A percentile compares a stretch with the other conserved stretches of the same genome.
These are phyloP conservation scores for Hysterangium stoloniferum DNA, from an alignment of 768 basidiomycete species.

Conservation along the genomic window DNA sequence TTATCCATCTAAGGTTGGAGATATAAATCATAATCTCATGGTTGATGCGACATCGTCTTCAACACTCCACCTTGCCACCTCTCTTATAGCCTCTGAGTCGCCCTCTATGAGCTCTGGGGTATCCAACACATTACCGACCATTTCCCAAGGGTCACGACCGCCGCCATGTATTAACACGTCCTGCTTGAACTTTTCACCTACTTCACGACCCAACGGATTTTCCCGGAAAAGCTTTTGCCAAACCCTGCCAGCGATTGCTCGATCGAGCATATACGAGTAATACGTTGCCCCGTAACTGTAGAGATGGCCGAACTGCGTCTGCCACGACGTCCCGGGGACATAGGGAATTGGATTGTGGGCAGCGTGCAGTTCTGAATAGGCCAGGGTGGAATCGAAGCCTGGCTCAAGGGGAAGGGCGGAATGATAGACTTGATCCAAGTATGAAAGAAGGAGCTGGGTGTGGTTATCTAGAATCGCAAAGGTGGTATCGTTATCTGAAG, in stretches of 20 bases:
- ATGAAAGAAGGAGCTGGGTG: slow-evolving; percentile 82
- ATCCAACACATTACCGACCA: slow-evolving; percentile 69
- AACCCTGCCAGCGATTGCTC: slow-evolving; percentile 90
- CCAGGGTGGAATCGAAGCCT: slow-evolving; percentile 66
- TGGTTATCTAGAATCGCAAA: slow-evolving; percentile 71
- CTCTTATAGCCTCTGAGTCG: slow-evolving; percentile 75
- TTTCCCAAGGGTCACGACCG: slow-evolving; percentile 88
- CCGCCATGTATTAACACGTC: slow-evolving; percentile 79
- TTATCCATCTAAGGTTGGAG: neutral
- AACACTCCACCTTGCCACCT: slow-evolving; percentile 85
- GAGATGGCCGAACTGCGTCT: slow-evolving; percentile 92
- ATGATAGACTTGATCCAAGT: slow-evolving; percentile 87
- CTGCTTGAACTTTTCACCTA: slow-evolving; percentile 74
- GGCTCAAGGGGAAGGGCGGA: slow-evolving; percentile 48
- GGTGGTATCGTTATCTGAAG: slow-evolving; percentile 38
- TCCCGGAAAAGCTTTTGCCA: slow-evolving; percentile 68
- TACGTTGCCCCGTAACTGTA: slow-evolving; percentile 97
- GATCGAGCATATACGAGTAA: slow-evolving; percentile 95
- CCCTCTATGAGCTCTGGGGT: slow-evolving; percentile 61
- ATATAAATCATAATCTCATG: neutral
- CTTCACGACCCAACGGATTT: slow-evolving; percentile 60
- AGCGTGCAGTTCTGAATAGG: slow-evolving; percentile 53
- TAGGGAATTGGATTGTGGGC: slow-evolving; percentile 75
- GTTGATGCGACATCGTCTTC: slow-evolving; percentile 67
- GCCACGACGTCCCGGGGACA: slow-evolving; percentile 82